Conservation (phyloP, 2,329 filamentous ascomycete genomes). For the Beauveria caledonica region DNA sequence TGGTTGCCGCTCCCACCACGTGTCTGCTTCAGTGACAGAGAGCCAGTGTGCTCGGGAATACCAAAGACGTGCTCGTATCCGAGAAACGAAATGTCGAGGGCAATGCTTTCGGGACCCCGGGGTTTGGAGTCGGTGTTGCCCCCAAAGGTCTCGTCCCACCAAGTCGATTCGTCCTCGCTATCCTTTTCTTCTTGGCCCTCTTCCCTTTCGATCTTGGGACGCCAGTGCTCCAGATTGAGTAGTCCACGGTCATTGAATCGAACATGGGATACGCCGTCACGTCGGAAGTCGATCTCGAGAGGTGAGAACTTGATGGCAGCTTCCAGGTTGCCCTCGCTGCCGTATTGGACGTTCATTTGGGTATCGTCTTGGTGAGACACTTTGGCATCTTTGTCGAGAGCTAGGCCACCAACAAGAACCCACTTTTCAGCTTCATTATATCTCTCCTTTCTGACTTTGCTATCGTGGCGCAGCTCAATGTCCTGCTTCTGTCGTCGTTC, state of each 20-base stretch:
- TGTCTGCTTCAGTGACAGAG: constrained; percentile 82
- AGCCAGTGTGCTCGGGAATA: constrained; percentile 86
- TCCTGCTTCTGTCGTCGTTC: constrained; percentile 82
- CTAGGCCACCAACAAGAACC: constrained; percentile 75
- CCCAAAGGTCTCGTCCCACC: constrained; percentile 97
- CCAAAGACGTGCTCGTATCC: constrained; percentile 91
- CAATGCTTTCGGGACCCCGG: constrained; percentile 87
- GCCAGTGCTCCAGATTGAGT: constrained; percentile 93
- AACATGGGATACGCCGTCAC: constrained; percentile 73
- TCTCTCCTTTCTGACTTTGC: constrained; percentile 77
- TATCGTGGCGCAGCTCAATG: constrained; percentile 78
- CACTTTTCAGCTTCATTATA: constrained; percentile 89
- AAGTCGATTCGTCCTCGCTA: constrained; percentile 74
- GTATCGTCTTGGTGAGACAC: constrained; percentile 56
- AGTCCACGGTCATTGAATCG: constrained; percentile 85
- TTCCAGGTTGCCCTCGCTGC: constrained; percentile 66
- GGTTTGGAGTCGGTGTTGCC: constrained; percentile 94
- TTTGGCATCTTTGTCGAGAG: constrained; percentile 62
- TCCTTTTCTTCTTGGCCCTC: constrained; percentile 38
- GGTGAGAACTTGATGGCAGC: constrained; percentile 77
- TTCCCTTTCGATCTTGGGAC: constrained; percentile 66
- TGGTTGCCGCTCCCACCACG: constrained; percentile 81
- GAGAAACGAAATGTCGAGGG: constrained; percentile 82
- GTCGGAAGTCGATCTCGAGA: constrained; percentile 78
- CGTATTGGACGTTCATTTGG: constrained; percentile 71